Percentiles rank a stretch among this genome's conserved stretches.
Conservation (phyloP, 139 green algal genomes). For the Chlamydomonas schloesseri region DNA sequence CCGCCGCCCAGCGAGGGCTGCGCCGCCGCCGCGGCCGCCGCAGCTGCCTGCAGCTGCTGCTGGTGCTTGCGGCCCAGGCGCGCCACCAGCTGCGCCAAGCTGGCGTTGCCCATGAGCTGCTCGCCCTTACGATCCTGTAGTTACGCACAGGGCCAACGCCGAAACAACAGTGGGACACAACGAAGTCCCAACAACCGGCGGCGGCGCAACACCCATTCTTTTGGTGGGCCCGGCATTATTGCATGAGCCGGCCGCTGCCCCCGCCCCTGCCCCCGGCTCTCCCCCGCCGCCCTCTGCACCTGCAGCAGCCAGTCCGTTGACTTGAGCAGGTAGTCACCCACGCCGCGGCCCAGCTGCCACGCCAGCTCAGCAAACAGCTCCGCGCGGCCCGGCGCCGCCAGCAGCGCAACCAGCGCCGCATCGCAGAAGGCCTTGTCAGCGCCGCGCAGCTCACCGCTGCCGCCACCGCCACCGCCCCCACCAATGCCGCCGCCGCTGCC, state of each 20-base stretch:
- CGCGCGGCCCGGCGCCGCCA: not conserved
- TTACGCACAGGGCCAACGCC: too few species aligned
- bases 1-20: too few species aligned
- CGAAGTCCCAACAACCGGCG: too few species aligned
- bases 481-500: not conserved
- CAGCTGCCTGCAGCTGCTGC: too few species aligned
- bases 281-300: slow-evolving; percentile 20
- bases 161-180: too few species aligned
- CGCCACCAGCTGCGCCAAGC: slow-evolving; percentile 35
- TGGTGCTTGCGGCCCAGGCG: slow-evolving; percentile 22
- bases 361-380: slow-evolving; percentile 39
- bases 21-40: too few species aligned
- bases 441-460: slow-evolving; percentile 3
- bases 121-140: slow-evolving; percentile 44
- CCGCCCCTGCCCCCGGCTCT: too few species aligned
- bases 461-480: not conserved
- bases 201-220: too few species aligned
- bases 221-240: too few species aligned
- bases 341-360: slow-evolving; percentile 38
- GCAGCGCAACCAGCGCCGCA: slow-evolving; percentile 20
- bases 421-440: slow-evolving; percentile 31
- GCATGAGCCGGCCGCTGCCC: too few species aligned
- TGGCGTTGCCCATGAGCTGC: slow-evolving; percentile 40
- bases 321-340: slow-evolving; percentile 60
- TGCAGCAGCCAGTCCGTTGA: slow-evolving; percentile 61